phyloP scores from a whole-genome alignment of 805 yeast species.

The Lachancea sp. region DNA sequence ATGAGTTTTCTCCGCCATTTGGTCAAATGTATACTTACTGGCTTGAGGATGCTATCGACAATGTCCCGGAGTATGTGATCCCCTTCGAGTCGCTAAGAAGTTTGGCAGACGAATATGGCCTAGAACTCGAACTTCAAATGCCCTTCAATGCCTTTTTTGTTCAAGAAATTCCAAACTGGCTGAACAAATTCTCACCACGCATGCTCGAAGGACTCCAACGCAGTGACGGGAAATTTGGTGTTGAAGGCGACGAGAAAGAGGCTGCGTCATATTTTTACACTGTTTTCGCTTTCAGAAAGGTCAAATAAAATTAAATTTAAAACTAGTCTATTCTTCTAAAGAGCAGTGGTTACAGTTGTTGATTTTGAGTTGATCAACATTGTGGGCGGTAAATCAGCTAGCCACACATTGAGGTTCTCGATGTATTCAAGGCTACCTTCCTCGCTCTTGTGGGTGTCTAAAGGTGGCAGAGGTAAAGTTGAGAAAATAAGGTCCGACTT shows the following conservation, averaged over 20 bases:
- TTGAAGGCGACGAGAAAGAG: constrained; percentile 84
- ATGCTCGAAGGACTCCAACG: constrained; percentile 65
- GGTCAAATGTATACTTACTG: constrained; percentile 82
- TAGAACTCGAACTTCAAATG: constrained; percentile 64
- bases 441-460: constrained; percentile 71
- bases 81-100: constrained; percentile 85
- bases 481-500: constrained; percentile 72
- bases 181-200: constrained; percentile 49
- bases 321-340: constrained; percentile 34
- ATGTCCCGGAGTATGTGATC: constrained; percentile 94
- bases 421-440: constrained; percentile 69
- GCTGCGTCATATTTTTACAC: constrained; percentile 80
- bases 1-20: constrained; percentile 64
- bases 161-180: constrained; percentile 67
- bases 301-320: constrained; percentile 26
- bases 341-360: constrained; percentile 91
- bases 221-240: constrained; percentile 75
- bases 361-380: constrained; percentile 84
- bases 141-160: constrained; percentile 78
- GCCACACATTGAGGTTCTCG: constrained; percentile 71
- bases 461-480: constrained; percentile 81
- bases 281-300: constrained; percentile 75
- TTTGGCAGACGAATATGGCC: constrained; percentile 75
- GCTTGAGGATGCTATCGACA: constrained; percentile 87
- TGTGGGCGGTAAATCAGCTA: constrained; percentile 75